phyloP scores from a whole-genome alignment of 2,329 filamentous ascomycete species.

The Cordyceps sp. region DNA sequence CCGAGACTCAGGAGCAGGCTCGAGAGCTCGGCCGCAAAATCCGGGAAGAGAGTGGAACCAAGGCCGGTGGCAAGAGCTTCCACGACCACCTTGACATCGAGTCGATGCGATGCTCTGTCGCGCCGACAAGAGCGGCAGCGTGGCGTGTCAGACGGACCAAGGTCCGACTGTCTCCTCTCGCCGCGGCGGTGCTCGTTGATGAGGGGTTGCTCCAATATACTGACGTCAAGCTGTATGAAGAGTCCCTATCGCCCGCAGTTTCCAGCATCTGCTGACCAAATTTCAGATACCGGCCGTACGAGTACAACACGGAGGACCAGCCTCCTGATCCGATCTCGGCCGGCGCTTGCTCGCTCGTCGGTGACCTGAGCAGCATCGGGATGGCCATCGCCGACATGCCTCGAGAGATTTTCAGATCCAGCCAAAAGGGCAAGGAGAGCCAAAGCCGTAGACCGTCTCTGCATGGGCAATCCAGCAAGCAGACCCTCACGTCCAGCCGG shows the following conservation, averaged over 20 bases:
- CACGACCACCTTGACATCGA: constrained; percentile 53
- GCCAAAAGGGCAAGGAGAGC: constrained; percentile 8
- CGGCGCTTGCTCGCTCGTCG: constrained; percentile 60
- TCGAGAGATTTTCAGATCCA: constrained; percentile 33
- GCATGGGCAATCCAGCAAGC: constrained; percentile 2
- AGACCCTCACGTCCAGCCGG: too few species aligned
- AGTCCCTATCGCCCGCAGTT: too few species aligned
- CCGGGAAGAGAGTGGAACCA: constrained; percentile 45
- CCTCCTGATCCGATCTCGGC: constrained; percentile 68
- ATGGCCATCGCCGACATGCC: constrained; percentile 69
- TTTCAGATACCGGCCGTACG: constrained; percentile 30
- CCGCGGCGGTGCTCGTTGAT: constrained; percentile 51
- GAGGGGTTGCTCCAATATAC: constrained; percentile 48
- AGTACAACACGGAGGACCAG: constrained; percentile 65
- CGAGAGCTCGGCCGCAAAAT: constrained; percentile 46
- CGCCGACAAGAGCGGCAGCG: constrained; percentile 50
- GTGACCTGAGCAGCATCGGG: constrained; percentile 64
- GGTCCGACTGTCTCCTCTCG: constrained; percentile 53
- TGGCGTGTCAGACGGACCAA: constrained; percentile 59
- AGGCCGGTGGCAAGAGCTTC: constrained; percentile 49
- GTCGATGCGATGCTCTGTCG: constrained; percentile 51
- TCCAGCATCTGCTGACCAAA: constrained; percentile 3
- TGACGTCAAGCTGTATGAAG: constrained; percentile 53
- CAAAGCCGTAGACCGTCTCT: constrained; percentile 1
- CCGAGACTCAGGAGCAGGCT: constrained; percentile 40